phyloP scores from a whole-genome alignment of 1,284 basidiomycete genomes.

The Ganoderma leucocontextum region DNA sequence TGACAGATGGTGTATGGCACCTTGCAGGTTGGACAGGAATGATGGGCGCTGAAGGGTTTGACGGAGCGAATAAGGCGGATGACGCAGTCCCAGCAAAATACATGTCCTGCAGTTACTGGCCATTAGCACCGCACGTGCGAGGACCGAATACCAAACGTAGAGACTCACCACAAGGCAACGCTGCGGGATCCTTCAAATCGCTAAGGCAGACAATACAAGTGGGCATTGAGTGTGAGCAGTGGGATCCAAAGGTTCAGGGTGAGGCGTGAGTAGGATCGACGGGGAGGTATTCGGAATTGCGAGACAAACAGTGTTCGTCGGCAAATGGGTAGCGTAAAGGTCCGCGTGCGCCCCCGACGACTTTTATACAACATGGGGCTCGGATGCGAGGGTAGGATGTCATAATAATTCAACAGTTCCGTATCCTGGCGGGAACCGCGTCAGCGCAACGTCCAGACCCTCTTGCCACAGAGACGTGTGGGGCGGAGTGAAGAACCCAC shows the following conservation, averaged over 20 bases:
- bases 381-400: constrained; percentile 15
- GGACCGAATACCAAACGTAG: constrained; percentile 1
- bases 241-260: background rate
- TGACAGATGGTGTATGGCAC: constrained; percentile 55
- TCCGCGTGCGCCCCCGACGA: background rate
- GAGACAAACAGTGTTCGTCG: constrained; percentile 6
- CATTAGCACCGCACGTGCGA: constrained; percentile 8
- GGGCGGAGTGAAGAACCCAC: constrained; percentile 20
- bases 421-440: constrained; percentile 33
- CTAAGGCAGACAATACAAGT: constrained; percentile 65
- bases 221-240: constrained; percentile 41
- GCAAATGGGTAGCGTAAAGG: constrained; percentile 8
- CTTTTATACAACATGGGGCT: constrained; percentile 23
- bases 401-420: constrained; percentile 10
- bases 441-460: constrained; percentile 28
- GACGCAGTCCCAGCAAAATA: constrained; percentile 66
- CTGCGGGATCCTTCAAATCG: constrained; percentile 57
- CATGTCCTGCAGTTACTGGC: constrained; percentile 53
- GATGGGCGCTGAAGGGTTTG: constrained; percentile 52
- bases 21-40: constrained; percentile 63
- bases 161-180: constrained; percentile 65
- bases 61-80: constrained; percentile 54
- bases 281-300: background rate
- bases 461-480: constrained; percentile 13
- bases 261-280: constrained; percentile 8